These are phyloP conservation scores for Lithohypha guttulata DNA, from an alignment of 2,329 filamentous ascomycete species.

Conservation along the genomic window DNA sequence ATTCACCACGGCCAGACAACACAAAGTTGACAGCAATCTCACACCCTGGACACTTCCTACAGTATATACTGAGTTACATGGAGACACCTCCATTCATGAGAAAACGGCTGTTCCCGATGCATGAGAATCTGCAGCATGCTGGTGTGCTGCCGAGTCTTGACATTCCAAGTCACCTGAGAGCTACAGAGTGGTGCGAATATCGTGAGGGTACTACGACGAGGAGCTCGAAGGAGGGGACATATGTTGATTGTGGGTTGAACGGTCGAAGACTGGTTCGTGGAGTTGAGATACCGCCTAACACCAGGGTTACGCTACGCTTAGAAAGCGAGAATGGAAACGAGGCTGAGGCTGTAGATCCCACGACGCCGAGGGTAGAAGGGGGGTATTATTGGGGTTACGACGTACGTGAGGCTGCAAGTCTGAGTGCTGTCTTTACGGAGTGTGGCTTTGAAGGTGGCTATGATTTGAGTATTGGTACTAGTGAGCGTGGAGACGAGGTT, in stretches of 20 bases:
- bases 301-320: slow-evolving; percentile 58
- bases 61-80: slow-evolving; percentile 68
- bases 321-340: slow-evolving; percentile 27
- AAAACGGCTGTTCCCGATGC: slow-evolving; percentile 62
- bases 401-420: slow-evolving; percentile 53
- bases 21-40: slow-evolving; percentile 52
- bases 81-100: slow-evolving; percentile 77
- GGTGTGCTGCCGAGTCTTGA: slow-evolving; percentile 67
- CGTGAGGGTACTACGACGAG: slow-evolving; percentile 62
- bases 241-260: slow-evolving; percentile 42
- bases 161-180: slow-evolving; percentile 72
- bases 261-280: slow-evolving; percentile 43
- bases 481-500: slow-evolving; percentile 56
- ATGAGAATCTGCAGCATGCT: slow-evolving; percentile 64
- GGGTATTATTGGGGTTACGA: slow-evolving; percentile 84
- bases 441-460: slow-evolving; percentile 66
- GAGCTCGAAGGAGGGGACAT: slow-evolving; percentile 37
- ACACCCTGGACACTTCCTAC: slow-evolving; percentile 69
- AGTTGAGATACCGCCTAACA: slow-evolving; percentile 53
- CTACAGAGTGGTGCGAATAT: slow-evolving; percentile 67
- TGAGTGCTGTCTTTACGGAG: slow-evolving; percentile 69
- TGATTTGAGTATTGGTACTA: slow-evolving; percentile 72
- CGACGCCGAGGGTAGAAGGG: slow-evolving; percentile 57
- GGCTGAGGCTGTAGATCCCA: slow-evolving; percentile 56
- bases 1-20: slow-evolving; percentile 28